A percentile compares a stretch with the other conserved stretches of the same genome.
Conservation (phyloP, 192 early-diverging fungal genomes). For the Umbelopsis ramanniana region DNA sequence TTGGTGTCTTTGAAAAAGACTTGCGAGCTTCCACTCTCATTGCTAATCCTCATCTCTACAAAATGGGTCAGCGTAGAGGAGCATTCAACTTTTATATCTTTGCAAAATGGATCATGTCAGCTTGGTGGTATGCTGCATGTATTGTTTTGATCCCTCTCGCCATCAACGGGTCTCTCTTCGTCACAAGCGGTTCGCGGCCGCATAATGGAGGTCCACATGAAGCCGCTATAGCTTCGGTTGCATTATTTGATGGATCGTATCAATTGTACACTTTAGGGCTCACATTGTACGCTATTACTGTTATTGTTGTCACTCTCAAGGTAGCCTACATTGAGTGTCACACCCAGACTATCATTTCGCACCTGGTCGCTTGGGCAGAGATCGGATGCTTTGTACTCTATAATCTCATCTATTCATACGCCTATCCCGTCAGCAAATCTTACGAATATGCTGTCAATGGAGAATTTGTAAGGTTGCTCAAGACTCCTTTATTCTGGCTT, state of each 20-base stretch:
- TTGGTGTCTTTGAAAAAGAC: conserved; percentile 86
- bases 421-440: conserved; percentile 54
- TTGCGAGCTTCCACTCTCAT: conserved; percentile 66
- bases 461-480: conserved; percentile 51
- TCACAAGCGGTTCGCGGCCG: conserved; percentile 5
- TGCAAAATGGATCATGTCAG: conserved; percentile 57
- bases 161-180: conserved; percentile 49
- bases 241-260: conserved; percentile 34
- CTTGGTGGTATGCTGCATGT: conserved; percentile 55
- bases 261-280: conserved; percentile 63
- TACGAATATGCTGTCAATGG: conserved; percentile 62
- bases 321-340: conserved; percentile 73
- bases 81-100: conserved; percentile 62
- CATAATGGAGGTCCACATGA: conserved; percentile 31
- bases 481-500: conserved; percentile 58
- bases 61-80: conserved; percentile 55
- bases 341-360: conserved; percentile 64
- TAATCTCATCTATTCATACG: conserved; percentile 63
- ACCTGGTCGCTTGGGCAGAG: conserved; percentile 58
- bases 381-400: conserved; percentile 65
- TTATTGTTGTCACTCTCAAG: conserved; percentile 71
- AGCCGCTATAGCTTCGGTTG: conserved; percentile 22
- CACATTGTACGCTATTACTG: conserved; percentile 61
- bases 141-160: conserved; percentile 56
- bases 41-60: conserved; percentile 75